Conservation (phyloP, 1,284 basidiomycete species). For the Pseudozyma hubeiensis region DNA sequence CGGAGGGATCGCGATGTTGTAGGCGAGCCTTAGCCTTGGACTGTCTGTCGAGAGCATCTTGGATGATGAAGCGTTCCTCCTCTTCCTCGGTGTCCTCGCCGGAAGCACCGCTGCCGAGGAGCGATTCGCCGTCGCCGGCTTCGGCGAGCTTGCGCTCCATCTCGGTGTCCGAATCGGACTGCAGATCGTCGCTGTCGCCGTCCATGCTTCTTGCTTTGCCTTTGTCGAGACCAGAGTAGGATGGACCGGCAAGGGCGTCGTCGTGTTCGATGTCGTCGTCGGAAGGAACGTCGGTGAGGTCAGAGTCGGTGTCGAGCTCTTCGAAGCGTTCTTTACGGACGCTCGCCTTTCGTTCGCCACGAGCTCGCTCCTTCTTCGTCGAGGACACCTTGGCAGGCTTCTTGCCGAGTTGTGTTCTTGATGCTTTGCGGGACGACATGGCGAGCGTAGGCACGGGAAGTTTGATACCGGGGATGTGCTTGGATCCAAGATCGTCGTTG, state of each 20-base stretch:
- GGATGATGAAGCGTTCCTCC: conserved; percentile 65
- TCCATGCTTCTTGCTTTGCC: conserved; percentile 48
- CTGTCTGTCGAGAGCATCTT: conserved; percentile 53
- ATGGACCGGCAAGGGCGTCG: conserved; percentile 14
- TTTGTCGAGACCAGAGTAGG: conserved; percentile 29
- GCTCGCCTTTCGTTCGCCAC: conserved; percentile 57
- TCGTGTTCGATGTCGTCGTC: conserved; percentile 31
- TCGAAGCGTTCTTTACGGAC: conserved; percentile 60
- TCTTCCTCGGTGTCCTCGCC: conserved; percentile 61
- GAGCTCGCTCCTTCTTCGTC: conserved; percentile 46
- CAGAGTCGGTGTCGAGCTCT: conserved; percentile 53
- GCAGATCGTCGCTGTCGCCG: conserved; percentile 34
- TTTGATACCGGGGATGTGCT: conserved; percentile 55
- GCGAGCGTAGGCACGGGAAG: conserved; percentile 49
- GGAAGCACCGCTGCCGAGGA: conserved; percentile 65
- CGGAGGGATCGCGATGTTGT: conserved; percentile 35
- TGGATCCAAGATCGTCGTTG: conserved; percentile 38
- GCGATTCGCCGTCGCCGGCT: conserved; percentile 65
- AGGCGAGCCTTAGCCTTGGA: conserved; percentile 41
- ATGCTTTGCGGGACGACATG: conserved; percentile 45
- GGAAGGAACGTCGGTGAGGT: conserved; percentile 51
- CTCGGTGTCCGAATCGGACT: conserved; percentile 58
- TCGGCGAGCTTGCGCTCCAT: conserved; percentile 66
- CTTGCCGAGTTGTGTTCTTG: conserved; percentile 28
- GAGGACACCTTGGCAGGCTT: conserved; percentile 37